Conservation (phyloP, 73 alveolate species). For the Paramecium primaurelia region DNA sequence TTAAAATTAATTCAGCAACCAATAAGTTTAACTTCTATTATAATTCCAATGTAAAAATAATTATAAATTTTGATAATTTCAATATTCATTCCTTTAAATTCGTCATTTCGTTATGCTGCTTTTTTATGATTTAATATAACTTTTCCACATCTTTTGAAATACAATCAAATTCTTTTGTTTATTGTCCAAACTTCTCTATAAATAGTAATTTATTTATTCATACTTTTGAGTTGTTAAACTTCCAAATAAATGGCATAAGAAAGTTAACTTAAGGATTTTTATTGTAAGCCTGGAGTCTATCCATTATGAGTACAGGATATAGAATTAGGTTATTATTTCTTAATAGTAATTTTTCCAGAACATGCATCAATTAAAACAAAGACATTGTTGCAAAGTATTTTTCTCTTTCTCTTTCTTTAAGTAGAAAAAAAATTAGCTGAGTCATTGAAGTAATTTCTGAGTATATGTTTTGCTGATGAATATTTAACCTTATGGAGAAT, state of each 20-base stretch:
- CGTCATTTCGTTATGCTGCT: not conserved
- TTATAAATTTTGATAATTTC: not conserved
- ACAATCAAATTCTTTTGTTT: not conserved
- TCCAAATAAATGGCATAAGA: not conserved
- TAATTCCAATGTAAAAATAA: not conserved
- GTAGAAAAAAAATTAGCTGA: not conserved
- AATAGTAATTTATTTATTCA: not conserved
- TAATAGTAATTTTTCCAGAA: not conserved
- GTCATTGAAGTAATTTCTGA: not conserved
- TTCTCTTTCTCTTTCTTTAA: not conserved
- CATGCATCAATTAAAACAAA: not conserved
- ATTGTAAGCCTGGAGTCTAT: not conserved
- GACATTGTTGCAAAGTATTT: not conserved
- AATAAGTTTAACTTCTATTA: not conserved
- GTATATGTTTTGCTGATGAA: constrained; percentile 4
- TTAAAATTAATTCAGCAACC: not conserved
- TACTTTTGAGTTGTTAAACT: not conserved
- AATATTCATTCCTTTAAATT: not conserved
- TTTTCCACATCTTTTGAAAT: not conserved
- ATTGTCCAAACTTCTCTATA: not conserved
- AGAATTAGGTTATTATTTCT: not conserved
- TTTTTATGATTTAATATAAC: not conserved
- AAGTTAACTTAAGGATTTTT: not conserved
- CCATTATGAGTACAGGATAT: not conserved
- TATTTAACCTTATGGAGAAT: constrained; percentile 8